Evolutionary conservation across 2,329 filamentous ascomycete species (phyloP), one percentile per base, ranked within the genome.

Genomic region (Lecanicillium sp.): DNA sequence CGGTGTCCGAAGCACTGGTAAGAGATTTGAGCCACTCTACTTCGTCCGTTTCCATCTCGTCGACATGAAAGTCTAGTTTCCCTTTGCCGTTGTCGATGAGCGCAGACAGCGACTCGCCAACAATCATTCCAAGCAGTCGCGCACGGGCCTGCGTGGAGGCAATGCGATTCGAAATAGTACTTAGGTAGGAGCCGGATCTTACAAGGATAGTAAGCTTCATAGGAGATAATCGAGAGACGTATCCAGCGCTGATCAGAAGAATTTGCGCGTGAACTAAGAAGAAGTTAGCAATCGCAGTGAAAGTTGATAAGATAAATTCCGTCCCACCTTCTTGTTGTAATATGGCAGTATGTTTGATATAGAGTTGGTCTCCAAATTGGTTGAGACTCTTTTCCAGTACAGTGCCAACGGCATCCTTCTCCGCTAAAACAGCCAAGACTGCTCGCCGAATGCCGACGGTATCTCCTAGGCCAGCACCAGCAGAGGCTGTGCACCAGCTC

Each of bases 51-150:
- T 80, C 72, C 55, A 80, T 80, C 43, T 94, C 88, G 15, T 92
- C 84, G 52, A 89, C 74, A 28, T 89, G 81, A 53, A 98, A 97
- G 44, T 84, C 79, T 55, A 98, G 79, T 40, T 71, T 78, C 41
- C 81, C 82, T 8, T 82, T 82, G 18, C 72, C 73, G 48, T 85
- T 84, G 41, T 82, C 74, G 4, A 75, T 64, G 2, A 95, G 58
- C 2, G 64, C 56, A 1, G 79, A 82, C 0, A 83, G 60, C 1
- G 81, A 77, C 48, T 87, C 87, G 4, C 87, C 92, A 22, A 95
- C 79, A 3, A 85, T 70, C 79, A 98, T 94, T 0, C 92, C 92
- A 1, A 98, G 69, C 48, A 94, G 86, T 14, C 88, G 77, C 13
- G 85, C 81, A 47, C 81, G 74, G 6, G 68, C 68, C 29, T 92